Conservation (phyloP, 2,329 filamentous ascomycete species). For the Penicillium olsonii region DNA sequence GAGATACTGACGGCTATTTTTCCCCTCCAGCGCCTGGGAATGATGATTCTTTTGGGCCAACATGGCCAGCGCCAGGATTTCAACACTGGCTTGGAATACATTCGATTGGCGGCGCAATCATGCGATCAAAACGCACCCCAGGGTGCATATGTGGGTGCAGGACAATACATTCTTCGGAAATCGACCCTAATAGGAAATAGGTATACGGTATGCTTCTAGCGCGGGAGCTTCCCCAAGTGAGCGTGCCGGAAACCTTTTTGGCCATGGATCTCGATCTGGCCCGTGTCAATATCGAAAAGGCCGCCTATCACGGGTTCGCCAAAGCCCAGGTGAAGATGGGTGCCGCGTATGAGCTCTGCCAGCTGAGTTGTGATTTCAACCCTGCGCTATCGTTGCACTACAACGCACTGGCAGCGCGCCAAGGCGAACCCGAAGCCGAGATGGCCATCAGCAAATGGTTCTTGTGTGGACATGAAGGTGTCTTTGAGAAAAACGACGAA, state of each 20-base stretch:
- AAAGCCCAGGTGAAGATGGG: conserved; percentile 98
- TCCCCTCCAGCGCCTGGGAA: conserved; percentile 72
- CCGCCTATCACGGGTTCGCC: conserved; percentile 90
- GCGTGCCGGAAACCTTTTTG: conserved; percentile 71
- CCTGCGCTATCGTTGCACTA: conserved; percentile 92
- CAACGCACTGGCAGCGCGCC: conserved; percentile 86
- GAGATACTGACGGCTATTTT: conserved; percentile 15
- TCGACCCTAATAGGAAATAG: conserved; percentile 27
- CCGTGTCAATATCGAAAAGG: conserved; percentile 90
- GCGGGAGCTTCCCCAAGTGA: conserved; percentile 86
- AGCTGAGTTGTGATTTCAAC: conserved; percentile 92
- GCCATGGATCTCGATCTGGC: conserved; percentile 72
- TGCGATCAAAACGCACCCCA: conserved; percentile 97
- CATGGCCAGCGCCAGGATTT: conserved; percentile 86
- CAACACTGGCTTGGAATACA: conserved; percentile 74
- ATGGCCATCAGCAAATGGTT: conserved; percentile 99
- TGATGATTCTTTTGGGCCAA: conserved; percentile 96
- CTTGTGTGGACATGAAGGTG: conserved; percentile 86
- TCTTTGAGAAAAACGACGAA: conserved; percentile 95
- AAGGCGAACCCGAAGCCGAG: conserved; percentile 90
- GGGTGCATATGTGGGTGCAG: conserved; percentile 69
- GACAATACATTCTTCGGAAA: not conserved
- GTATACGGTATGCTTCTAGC: conserved; percentile 93
- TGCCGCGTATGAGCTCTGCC: conserved; percentile 89
- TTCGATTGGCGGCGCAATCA: conserved; percentile 77